Evolutionary conservation across 306 rosid species (phyloP).

Genomic region (Myrica gale): DNA sequence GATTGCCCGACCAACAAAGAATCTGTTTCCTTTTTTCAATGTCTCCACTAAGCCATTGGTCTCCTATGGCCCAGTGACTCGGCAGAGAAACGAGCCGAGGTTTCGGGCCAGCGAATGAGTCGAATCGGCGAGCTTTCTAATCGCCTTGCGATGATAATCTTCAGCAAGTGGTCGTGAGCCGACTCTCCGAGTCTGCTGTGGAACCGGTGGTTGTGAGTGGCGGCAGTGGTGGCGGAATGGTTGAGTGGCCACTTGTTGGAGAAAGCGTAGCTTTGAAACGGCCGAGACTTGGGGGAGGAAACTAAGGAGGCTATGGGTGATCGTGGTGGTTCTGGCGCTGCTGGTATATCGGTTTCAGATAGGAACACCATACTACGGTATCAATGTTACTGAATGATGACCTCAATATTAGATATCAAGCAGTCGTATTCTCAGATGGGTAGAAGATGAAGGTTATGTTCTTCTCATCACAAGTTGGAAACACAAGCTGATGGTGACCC

Average conservation of each 20-base stretch:
- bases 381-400: too few species aligned
- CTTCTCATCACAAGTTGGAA: slow-evolving; percentile 32
- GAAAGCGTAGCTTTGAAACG: slow-evolving; percentile 21
- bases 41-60: too few species aligned
- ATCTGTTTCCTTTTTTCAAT: too few species aligned
- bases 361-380: slow-evolving; percentile 25
- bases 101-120: neutral
- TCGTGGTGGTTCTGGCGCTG: neutral
- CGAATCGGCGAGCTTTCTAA: neutral
- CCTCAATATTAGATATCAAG: too few species aligned
- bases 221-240: neutral
- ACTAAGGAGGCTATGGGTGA: slow-evolving; percentile 27
- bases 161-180: neutral
- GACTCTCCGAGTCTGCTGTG: neutral
- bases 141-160: neutral
- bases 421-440: too few species aligned
- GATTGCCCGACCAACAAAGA: too few species aligned
- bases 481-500: slow-evolving; percentile 54
- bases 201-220: neutral
- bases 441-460: neutral
- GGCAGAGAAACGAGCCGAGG: neutral
- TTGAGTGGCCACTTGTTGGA: slow-evolving; percentile 31
- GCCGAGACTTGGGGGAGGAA: slow-evolving; percentile 13
- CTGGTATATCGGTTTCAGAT: slow-evolving; percentile 8
- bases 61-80: slow-evolving; percentile 26